Evolutionary conservation across 805 yeast species (phyloP).

Genomic region (Millerago galiae): DNA sequence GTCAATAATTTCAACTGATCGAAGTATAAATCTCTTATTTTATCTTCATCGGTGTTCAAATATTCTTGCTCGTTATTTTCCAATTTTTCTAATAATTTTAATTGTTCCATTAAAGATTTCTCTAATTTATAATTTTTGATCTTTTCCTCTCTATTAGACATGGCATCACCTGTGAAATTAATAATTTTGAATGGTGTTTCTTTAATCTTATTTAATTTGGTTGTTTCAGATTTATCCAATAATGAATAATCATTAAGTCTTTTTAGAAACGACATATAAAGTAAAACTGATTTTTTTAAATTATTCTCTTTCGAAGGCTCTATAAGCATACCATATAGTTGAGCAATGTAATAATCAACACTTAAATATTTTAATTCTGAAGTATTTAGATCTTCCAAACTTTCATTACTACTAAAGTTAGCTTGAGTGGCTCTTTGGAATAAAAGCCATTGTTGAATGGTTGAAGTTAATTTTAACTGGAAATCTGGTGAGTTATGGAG

Average conservation of each 20-base stretch:
- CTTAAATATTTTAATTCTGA: conserved; percentile 53
- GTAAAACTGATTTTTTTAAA: conserved; percentile 36
- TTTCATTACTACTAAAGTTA: conserved; percentile 65
- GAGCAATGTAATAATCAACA: conserved; percentile 54
- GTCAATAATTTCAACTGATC: conserved; percentile 50
- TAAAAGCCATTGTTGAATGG: conserved; percentile 37
- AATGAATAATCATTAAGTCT: conserved; percentile 39
- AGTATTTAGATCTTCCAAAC: conserved; percentile 62
- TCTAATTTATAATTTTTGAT: conserved; percentile 61
- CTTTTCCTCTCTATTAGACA: conserved; percentile 55
- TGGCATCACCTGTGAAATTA: conserved; percentile 31
- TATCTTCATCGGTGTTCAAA: conserved; percentile 54
- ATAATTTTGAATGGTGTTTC: conserved; percentile 29
- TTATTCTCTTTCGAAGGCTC: conserved; percentile 27
- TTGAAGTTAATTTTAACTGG: conserved; percentile 31
- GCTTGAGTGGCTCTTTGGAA: conserved; percentile 39
- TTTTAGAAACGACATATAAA: conserved; percentile 40
- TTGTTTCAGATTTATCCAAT: conserved; percentile 31
- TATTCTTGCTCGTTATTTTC: conserved; percentile 28
- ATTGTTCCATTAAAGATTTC: conserved; percentile 41
- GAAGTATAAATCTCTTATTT: conserved; percentile 45
- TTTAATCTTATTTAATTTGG: conserved; percentile 30
- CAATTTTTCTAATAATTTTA: conserved; percentile 34
- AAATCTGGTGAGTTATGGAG: conserved; percentile 38
- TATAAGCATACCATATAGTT: conserved; percentile 21